phyloP scores from a whole-genome alignment of 2,329 filamentous ascomycete genomes.

The Xylaria polymorpha region DNA sequence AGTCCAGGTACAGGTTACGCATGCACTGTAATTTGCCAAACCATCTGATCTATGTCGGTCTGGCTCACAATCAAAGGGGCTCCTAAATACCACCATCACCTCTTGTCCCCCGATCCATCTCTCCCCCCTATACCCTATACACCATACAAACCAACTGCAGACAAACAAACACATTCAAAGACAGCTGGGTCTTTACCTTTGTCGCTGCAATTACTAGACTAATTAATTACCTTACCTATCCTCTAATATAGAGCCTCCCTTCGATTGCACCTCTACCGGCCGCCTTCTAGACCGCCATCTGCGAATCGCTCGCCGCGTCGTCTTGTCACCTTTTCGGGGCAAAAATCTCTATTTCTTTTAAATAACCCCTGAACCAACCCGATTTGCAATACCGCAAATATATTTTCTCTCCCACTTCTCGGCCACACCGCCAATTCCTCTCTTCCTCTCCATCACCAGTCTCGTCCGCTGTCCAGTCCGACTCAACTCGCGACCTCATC shows the following conservation, averaged over 20 bases:
- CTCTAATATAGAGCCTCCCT: not conserved
- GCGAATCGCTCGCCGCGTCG: not conserved
- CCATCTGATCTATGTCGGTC: conserved; percentile 36
- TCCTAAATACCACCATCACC: conserved; percentile 15
- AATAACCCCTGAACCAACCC: conserved; percentile 12
- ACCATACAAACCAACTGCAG: conserved; percentile 1
- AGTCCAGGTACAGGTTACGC: conserved; percentile 8
- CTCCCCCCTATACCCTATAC: not conserved
- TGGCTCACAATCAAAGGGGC: conserved; percentile 30
- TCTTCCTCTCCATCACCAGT: conserved; percentile 3
- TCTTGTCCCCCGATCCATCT: conserved; percentile 21
- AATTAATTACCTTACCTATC: not conserved
- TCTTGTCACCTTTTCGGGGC: conserved; percentile 9
- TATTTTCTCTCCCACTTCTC: conserved; percentile 7
- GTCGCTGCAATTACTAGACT: not conserved
- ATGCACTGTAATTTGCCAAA: conserved; percentile 32
- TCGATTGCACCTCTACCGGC: conserved; percentile 7
- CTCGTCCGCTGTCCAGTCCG: not conserved
- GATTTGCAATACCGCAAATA: conserved; percentile 10
- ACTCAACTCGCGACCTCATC: not conserved
- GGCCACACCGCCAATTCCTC: conserved; percentile 12
- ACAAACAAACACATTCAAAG: conserved; percentile 15
- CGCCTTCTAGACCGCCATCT: conserved; percentile 10
- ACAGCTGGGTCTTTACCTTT: conserved; percentile 18
- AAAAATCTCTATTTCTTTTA: conserved; percentile 21